Evolutionary conservation across 192 early-diverging fungal genomes (phyloP).

Genomic region (Haplosporangium gracile): DNA sequence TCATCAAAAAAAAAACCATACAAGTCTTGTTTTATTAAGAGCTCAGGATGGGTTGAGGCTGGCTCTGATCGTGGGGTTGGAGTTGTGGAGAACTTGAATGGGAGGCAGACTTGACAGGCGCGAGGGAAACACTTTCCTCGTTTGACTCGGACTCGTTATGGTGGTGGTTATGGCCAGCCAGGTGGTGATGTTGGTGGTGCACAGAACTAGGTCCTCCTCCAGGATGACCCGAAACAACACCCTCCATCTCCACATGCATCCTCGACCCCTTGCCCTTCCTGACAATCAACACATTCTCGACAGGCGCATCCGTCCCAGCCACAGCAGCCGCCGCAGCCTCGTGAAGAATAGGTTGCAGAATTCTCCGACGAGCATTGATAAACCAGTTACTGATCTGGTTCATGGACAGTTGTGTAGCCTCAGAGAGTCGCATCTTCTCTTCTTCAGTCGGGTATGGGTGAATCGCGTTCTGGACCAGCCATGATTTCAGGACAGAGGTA

Average conservation of each 20-base stretch:
- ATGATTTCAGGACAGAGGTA: conserved; percentile 70
- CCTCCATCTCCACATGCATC: conserved; percentile 58
- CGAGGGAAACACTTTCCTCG: conserved; percentile 1
- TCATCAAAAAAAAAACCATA: neutral
- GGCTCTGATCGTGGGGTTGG: neutral
- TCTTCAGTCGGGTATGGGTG: conserved; percentile 80
- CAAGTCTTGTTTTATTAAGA: neutral
- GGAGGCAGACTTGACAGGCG: neutral
- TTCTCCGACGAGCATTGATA: conserved; percentile 76
- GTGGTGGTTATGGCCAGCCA: neutral
- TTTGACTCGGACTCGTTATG: neutral
- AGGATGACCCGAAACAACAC: neutral
- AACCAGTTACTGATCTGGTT: conserved; percentile 86
- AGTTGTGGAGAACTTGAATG: neutral
- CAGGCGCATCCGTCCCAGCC: conserved; percentile 46
- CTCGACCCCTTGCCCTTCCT: conserved; percentile 55
- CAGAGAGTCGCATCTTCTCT: conserved; percentile 66
- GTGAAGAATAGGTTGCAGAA: conserved; percentile 47
- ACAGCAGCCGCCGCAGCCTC: conserved; percentile 42
- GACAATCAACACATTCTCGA: conserved; percentile 54
- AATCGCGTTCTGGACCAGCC: conserved; percentile 70
- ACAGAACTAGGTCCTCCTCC: neutral
- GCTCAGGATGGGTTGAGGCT: neutral
- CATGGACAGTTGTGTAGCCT: conserved; percentile 68
- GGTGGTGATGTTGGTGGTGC: neutral